A percentile compares a stretch with the other conserved stretches of the same genome.
phyloP scores from a whole-genome alignment of 345 rosid genomes.

The Ricinus communis region DNA sequence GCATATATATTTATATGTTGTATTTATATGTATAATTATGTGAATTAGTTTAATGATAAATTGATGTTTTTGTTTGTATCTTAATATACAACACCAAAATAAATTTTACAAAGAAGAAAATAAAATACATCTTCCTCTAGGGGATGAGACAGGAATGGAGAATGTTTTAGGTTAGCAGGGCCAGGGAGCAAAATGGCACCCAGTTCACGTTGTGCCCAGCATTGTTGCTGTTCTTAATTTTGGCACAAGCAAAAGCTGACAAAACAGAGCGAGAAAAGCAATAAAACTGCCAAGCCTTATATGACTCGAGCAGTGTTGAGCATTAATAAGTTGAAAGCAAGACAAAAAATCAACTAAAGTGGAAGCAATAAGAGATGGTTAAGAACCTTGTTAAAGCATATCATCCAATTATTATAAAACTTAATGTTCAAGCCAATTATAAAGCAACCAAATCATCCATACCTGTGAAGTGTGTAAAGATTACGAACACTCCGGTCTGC shows the following conservation, averaged over 20 bases:
- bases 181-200: no score
- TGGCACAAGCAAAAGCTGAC: not conserved
- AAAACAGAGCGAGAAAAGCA: not conserved
- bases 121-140: no score
- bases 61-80: no score
- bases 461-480: constrained; percentile 92
- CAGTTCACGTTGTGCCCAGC: no score
- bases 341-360: not conserved
- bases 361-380: not conserved
- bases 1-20: no score
- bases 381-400: not conserved
- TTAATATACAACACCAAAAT: no score
- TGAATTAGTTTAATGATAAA: no score
- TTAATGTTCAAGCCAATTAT: not conserved
- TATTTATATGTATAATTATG: no score
- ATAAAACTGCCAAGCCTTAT: not conserved
- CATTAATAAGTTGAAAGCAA: not conserved
- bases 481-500: constrained; percentile 92
- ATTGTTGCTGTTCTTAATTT: no score
- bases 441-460: constrained; percentile 2
- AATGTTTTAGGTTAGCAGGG: no score
- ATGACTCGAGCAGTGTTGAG: not conserved
- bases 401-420: not conserved
- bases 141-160: no score
- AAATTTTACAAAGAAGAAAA: no score